Conservation (phyloP, 192 early-diverging fungal genomes). For the Piromyces sp. region DNA sequence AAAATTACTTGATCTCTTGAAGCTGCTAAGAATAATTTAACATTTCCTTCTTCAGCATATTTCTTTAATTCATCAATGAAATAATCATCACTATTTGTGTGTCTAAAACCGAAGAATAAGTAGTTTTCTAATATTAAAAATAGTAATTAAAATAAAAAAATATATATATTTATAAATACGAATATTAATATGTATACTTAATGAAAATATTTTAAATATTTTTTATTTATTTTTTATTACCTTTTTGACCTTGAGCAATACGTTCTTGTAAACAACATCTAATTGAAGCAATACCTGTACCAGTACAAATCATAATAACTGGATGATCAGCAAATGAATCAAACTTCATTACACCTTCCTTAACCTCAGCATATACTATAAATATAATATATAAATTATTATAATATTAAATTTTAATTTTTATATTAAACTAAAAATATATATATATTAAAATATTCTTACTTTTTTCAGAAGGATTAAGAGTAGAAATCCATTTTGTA, state of each 20-base stretch:
- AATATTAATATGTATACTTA: too few relatives aligned
- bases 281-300: conserved; percentile 88
- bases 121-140: conserved; percentile 27
- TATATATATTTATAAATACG: not conserved
- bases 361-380: not conserved
- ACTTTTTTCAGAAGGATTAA: not conserved
- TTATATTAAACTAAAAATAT: too few relatives aligned
- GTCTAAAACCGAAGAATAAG: conserved; percentile 74
- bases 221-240: too few relatives aligned
- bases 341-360: not conserved
- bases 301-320: conserved; percentile 4
- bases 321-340: not conserved
- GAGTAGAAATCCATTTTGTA: not conserved
- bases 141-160: conserved; percentile 6
- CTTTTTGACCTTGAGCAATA: conserved; percentile 14
- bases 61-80: conserved; percentile 49
- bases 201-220: too few relatives aligned
- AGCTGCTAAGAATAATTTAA: conserved; percentile 59
- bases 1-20: conserved; percentile 57
- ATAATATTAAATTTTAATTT: too few relatives aligned
- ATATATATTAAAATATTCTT: too few relatives aligned
- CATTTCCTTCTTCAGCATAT: conserved; percentile 18
- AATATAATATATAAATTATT: too few relatives aligned
- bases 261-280: conserved; percentile 54
- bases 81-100: conserved; percentile 50